Conservation (phyloP, 495 filamentous ascomycete genomes). For the Massariosphaeria phaeospora region DNA sequence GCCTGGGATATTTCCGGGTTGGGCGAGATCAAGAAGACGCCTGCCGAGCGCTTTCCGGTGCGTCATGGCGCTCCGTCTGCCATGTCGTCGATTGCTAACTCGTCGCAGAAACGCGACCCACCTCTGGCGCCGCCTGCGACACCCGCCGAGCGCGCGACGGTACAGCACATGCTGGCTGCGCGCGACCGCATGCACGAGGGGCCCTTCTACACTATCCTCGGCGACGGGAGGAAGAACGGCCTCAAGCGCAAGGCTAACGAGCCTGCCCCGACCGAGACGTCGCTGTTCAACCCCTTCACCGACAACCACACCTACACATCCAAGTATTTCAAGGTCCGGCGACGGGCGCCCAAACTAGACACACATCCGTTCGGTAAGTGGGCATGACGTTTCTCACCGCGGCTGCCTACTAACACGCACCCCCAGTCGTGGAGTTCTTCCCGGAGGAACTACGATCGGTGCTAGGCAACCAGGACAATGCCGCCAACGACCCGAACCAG, state of each 20-base stretch:
- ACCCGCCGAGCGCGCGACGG: conserved; percentile 33
- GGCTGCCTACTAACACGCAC: too few relatives aligned
- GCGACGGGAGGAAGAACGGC: conserved; percentile 35
- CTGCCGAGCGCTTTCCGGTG: conserved; percentile 42
- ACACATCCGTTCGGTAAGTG: conserved; percentile 50
- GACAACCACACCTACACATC: conserved; percentile 57
- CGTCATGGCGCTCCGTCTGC: conserved; percentile 1
- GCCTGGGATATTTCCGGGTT: conserved; percentile 40
- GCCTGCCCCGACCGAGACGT: conserved; percentile 38
- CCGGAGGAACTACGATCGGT: conserved; percentile 53
- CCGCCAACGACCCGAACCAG: conserved; percentile 35
- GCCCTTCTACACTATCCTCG: conserved; percentile 54
- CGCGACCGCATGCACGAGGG: conserved; percentile 54
- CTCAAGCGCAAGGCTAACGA: conserved; percentile 37
- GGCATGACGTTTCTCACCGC: too few relatives aligned
- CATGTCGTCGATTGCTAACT: conserved; percentile 11
- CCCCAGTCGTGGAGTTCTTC: conserved; percentile 52
- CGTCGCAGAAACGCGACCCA: conserved; percentile 9
- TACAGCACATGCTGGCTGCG: conserved; percentile 47
- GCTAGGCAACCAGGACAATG: conserved; percentile 45
- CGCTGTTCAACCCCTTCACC: conserved; percentile 52
- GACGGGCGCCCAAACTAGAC: conserved; percentile 48
- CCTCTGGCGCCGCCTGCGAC: conserved; percentile 36
- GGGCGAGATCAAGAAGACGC: conserved; percentile 35
- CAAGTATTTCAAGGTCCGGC: conserved; percentile 52